Base-by-base conservation (phyloP, 2,329 filamentous ascomycete genomes). In the Ceratocystis alfenasii region DNA sequence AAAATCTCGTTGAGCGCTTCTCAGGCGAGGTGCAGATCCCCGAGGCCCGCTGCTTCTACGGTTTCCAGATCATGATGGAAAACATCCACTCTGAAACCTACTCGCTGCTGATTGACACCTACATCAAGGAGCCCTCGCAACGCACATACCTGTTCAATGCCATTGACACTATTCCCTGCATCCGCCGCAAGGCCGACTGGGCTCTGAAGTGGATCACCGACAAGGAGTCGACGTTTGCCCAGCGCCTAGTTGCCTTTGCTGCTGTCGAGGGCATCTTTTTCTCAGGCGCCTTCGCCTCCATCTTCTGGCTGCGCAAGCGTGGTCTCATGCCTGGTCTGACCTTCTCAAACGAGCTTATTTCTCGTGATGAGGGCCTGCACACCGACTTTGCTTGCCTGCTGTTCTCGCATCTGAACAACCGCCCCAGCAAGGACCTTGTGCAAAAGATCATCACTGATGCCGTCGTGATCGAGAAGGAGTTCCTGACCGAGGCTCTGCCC, bases 21-120 rank as follows among this genome's bases (percentile, higher is more conserved):
- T 95, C 90, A 73, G 87, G 85, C 70, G 94, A 99, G 79, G 93
- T 99, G 36, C 94, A 99, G 80, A 87, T 97, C 67, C 93, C 94
- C 10, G 94, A 99, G 80, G 94, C 94, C 70, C 91, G 94, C 73
- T 99, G 94, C 86, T 99, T 99, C 84, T 99, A 99, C 78, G 94
- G 94, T 70, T 99, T 99, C 85, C 94, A 99, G 81, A 97, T 97
- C 81, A 99, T 99, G 94, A 97, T 99, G 90, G 94, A 99, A 83
- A 99, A 99, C 81, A 96, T 99, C 74, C 94, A 99, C 84, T 96
- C 94, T 17, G 94, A 99, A 81, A 99, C 94, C 65, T 99, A 99
- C 84, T 97, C 93, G 22, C 87, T 99, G 45, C 87, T 99, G 75
- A 99, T 99, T 76, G 94, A 99, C 77, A 96, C 93, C 69, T 99